Evolutionary conservation across 1,139 yeast genomes (phyloP).

Genomic region (Taphrina deformans): DNA sequence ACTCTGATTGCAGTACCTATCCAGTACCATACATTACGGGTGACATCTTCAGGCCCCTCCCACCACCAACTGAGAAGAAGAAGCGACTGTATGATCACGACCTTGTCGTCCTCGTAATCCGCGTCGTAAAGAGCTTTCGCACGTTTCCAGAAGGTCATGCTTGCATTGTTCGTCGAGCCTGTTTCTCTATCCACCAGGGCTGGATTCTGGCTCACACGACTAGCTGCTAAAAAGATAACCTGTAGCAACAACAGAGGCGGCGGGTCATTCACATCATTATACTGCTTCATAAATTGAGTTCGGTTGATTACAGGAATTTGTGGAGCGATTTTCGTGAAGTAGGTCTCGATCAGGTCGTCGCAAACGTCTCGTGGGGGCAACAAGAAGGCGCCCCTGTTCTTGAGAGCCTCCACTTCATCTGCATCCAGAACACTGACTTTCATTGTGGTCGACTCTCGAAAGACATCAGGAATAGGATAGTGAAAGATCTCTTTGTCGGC

Average conservation of each 20-base stretch:
- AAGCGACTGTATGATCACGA: conserved; percentile 66
- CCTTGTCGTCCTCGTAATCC: conserved; percentile 69
- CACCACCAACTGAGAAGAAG: conserved; percentile 67
- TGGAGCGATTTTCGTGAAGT: conserved; percentile 68
- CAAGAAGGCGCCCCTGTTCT: conserved; percentile 68
- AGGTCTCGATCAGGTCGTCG: conserved; percentile 61
- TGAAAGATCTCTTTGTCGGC: conserved; percentile 44
- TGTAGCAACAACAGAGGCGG: conserved; percentile 71
- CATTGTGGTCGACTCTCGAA: conserved; percentile 40
- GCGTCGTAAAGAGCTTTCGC: conserved; percentile 77
- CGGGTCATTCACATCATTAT: conserved; percentile 60
- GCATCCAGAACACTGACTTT: conserved; percentile 53
- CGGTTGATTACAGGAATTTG: conserved; percentile 70
- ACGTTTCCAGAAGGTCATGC: conserved; percentile 68
- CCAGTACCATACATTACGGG: conserved; percentile 77
- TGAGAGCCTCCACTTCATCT: conserved; percentile 67
- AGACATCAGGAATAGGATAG: conserved; percentile 45
- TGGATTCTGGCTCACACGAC: conserved; percentile 62
- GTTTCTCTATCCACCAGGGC: conserved; percentile 55
- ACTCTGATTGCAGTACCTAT: conserved; percentile 68
- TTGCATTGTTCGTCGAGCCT: conserved; percentile 60
- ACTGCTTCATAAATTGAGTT: conserved; percentile 59
- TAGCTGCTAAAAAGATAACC: conserved; percentile 68
- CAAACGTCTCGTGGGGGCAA: conserved; percentile 65
- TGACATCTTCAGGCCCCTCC: conserved; percentile 78